Evolutionary conservation across 306 rosid species (phyloP).

Genomic region (Delonix regia): DNA sequence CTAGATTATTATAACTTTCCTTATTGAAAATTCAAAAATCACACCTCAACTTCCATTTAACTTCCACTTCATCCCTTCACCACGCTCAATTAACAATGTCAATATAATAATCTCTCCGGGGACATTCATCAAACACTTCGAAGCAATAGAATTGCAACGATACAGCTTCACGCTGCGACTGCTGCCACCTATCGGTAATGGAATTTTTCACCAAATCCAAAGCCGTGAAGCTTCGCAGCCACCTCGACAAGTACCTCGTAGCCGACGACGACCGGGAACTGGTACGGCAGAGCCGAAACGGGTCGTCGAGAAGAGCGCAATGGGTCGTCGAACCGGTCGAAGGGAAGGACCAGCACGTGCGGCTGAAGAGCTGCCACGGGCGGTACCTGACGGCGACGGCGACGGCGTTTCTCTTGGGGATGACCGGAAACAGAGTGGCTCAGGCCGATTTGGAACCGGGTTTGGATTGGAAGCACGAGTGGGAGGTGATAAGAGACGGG

Average conservation of each 20-base stretch:
- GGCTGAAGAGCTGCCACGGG: conserved; percentile 69
- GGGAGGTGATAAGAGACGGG: conserved; percentile 81
- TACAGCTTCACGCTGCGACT: background rate
- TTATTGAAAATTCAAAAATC: background rate
- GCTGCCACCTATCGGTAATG: conserved; percentile 33
- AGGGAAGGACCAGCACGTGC: conserved; percentile 35
- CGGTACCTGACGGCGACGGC: conserved; percentile 62
- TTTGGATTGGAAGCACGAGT: conserved; percentile 48
- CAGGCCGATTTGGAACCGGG: conserved; percentile 38
- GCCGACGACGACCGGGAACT: conserved; percentile 55
- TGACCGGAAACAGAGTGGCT: conserved; percentile 63
- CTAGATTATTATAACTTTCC: background rate
- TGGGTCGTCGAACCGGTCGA: conserved; percentile 69
- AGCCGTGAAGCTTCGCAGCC: conserved; percentile 68
- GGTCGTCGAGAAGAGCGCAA: conserved; percentile 42
- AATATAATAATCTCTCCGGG: background rate
- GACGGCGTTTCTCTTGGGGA: conserved; percentile 52
- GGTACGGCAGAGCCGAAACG: conserved; percentile 68
- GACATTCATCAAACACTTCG: conserved; percentile 1
- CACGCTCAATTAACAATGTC: background rate
- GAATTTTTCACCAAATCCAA: conserved; percentile 61
- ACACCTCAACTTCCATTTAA: conserved; percentile 13
- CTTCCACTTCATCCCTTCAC: background rate
- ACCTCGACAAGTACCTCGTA: conserved; percentile 66
- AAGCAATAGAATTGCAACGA: background rate